Conservation (phyloP, 495 filamentous ascomycete species). For the Letharia columbiana region DNA sequence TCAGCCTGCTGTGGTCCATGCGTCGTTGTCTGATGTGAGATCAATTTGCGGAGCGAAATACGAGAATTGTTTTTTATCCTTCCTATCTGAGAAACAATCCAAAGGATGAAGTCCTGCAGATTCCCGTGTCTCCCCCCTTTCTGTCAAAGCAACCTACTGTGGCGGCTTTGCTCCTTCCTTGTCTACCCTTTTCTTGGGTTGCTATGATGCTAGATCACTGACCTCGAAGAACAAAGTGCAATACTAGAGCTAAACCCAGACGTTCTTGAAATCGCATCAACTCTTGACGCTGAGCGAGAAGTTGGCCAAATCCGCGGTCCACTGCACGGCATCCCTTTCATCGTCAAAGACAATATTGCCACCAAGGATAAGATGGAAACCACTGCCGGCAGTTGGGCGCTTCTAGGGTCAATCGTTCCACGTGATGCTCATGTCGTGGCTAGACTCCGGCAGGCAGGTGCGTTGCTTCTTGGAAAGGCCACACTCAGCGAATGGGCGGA, state of each 20-base stretch:
- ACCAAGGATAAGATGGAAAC: conserved; percentile 63
- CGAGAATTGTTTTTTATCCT: not conserved
- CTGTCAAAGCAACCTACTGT: not conserved
- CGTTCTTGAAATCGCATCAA: conserved; percentile 46
- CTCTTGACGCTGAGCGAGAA: conserved; percentile 50
- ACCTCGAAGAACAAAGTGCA: conserved; percentile 31
- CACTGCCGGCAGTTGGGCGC: conserved; percentile 49
- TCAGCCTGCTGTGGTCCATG: too few relatives aligned
- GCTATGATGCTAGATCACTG: not conserved
- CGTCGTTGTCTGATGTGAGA: not conserved
- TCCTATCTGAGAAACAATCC: not conserved
- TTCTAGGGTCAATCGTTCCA: conserved; percentile 56
- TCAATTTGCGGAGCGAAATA: not conserved
- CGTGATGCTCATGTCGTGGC: conserved; percentile 56
- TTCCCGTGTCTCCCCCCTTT: too few relatives aligned
- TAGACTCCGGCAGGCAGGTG: conserved; percentile 54
- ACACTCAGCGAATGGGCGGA: conserved; percentile 67
- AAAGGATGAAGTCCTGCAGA: too few relatives aligned
- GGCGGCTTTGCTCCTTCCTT: not conserved
- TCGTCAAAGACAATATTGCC: conserved; percentile 70
- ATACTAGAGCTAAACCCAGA: conserved; percentile 57
- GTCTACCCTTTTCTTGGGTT: not conserved
- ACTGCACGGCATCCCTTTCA: conserved; percentile 64
- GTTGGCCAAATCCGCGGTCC: conserved; percentile 47
- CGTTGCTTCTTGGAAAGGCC: conserved; percentile 60